Evolutionary conservation across 2,329 filamentous ascomycete genomes (phyloP).

Genomic region (Ophiostoma ulmi): DNA sequence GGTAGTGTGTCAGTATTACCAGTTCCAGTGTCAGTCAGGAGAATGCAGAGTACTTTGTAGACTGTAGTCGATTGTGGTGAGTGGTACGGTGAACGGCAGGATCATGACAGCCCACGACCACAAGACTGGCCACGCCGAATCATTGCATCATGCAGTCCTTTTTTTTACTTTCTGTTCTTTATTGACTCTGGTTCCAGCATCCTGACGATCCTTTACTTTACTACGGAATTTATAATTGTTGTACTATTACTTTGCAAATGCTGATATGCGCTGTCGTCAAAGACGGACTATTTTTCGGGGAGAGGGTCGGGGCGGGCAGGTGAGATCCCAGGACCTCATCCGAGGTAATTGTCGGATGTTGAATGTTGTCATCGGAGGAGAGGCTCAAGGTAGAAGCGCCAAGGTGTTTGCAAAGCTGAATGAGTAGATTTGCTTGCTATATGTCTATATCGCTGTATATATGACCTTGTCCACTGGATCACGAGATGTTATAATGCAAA

Average conservation of each 20-base stretch:
- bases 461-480: background rate
- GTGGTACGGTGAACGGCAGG: background rate
- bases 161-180: background rate
- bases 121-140: background rate
- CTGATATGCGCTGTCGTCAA: background rate
- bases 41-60: background rate
- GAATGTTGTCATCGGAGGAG: conserved; percentile 4
- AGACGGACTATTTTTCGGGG: background rate
- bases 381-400: background rate
- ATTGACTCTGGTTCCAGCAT: background rate
- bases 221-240: background rate
- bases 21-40: background rate
- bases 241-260: background rate
- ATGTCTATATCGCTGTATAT: background rate
- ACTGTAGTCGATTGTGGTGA: background rate
- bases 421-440: background rate
- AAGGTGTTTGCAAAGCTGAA: background rate
- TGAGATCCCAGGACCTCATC: conserved; percentile 1
- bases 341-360: background rate
- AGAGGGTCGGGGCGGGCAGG: conserved; percentile 4
- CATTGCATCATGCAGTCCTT: conserved; percentile 8
- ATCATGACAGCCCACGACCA: background rate
- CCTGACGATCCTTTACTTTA: background rate
- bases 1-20: background rate
- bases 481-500: background rate